These are phyloP conservation scores for Cadophora malorum DNA, from an alignment of 2,329 filamentous ascomycete species.

Conservation along the genomic window DNA sequence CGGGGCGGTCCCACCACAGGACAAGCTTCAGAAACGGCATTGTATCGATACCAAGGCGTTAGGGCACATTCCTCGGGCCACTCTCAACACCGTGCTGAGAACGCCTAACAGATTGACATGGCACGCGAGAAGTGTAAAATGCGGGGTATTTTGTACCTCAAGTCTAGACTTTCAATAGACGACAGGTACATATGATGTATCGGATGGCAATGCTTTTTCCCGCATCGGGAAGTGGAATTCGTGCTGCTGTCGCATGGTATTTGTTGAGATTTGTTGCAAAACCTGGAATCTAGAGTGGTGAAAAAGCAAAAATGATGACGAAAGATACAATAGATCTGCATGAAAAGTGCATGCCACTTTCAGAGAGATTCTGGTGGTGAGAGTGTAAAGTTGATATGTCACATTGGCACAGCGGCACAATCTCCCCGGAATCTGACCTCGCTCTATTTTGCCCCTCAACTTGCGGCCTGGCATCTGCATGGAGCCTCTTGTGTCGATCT, in stretches of 20 bases:
- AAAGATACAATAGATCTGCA: neutral
- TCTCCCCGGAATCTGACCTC: neutral
- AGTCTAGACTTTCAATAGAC: neutral
- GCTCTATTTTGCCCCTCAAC: neutral
- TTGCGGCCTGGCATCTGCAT: neutral
- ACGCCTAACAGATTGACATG: neutral
- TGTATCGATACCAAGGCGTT: neutral
- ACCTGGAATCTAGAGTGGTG: neutral
- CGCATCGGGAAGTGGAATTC: neutral
- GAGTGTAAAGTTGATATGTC: neutral
- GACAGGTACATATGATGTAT: no score
- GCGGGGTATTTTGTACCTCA: neutral
- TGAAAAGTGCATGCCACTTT: neutral
- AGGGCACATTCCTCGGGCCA: neutral
- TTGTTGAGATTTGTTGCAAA: neutral
- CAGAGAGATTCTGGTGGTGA: neutral
- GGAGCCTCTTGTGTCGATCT: neutral
- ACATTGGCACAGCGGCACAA: neutral
- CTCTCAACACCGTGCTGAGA: neutral
- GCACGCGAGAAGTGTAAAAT: neutral
- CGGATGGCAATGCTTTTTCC: neutral
- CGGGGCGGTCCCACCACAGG: neutral
- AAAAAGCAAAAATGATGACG: slow-evolving; percentile 1
- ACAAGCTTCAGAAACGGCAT: neutral
- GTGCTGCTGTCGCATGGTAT: neutral